Percentiles rank a stretch among this genome's conserved stretches.
phyloP scores from a whole-genome alignment of 108 stramenopile genomes.

The Nitzschia sp. region DNA sequence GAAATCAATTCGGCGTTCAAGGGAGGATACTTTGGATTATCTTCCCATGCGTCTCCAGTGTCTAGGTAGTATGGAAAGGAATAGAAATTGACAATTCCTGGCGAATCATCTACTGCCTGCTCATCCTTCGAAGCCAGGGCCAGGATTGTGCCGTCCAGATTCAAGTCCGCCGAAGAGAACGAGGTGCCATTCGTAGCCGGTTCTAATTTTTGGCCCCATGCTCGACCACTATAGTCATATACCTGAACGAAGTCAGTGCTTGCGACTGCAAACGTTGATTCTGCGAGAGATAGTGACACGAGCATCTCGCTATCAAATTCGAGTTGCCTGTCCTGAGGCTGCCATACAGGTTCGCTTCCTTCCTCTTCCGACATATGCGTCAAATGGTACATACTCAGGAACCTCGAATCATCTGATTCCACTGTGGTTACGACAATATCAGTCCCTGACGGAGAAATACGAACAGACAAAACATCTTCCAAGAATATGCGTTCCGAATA shows the following conservation, averaged over 20 bases:
- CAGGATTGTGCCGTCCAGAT: not conserved
- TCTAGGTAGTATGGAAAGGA: not conserved
- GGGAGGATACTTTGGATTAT: not conserved
- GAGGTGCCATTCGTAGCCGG: not conserved
- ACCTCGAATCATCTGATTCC: not conserved
- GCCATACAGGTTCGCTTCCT: not conserved
- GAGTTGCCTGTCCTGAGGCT: not conserved
- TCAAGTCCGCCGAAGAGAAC: not conserved
- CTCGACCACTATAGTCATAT: slow-evolving; percentile 10
- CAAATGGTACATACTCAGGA: not conserved
- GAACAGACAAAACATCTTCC: not conserved
- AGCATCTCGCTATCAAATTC: not conserved
- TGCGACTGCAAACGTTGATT: not conserved
- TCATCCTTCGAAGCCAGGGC: not conserved
- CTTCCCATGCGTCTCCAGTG: slow-evolving; percentile 12
- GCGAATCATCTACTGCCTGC: not conserved
- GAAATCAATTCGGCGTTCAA: not conserved
- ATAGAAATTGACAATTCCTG: slow-evolving; percentile 6
- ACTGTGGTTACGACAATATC: not conserved
- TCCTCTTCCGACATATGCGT: not conserved
- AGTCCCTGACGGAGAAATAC: not conserved
- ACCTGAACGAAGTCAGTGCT: not conserved
- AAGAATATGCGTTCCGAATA: not conserved
- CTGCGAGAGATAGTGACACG: not conserved
- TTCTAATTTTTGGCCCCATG: not conserved